Conservation (phyloP, 2,329 filamentous ascomycete species). For the Elsinoe batatas region DNA sequence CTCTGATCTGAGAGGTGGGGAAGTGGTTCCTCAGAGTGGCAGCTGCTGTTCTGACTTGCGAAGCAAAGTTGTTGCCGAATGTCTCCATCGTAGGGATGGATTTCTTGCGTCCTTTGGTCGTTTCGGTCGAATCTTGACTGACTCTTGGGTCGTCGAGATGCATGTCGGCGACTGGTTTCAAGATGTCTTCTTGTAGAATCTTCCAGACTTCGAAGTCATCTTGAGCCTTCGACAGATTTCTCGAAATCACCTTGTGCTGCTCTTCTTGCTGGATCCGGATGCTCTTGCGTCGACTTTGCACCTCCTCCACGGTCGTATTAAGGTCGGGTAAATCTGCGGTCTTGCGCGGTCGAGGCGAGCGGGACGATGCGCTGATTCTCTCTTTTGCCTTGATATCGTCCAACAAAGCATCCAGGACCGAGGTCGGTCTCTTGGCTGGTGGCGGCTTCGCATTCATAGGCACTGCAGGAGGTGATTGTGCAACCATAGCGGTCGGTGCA, state of each 20-base stretch:
- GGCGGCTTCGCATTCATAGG: background rate
- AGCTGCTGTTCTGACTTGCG: conserved; percentile 49
- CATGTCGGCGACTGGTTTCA: conserved; percentile 27
- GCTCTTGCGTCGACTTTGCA: conserved; percentile 14
- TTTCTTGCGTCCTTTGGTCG: background rate
- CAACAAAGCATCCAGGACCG: background rate
- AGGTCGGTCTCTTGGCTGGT: background rate
- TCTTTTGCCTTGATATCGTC: background rate
- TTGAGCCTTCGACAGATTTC: conserved; percentile 43
- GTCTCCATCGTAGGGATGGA: conserved; percentile 20
- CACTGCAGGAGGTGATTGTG: background rate
- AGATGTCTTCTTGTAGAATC: conserved; percentile 56
- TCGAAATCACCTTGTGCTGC: background rate
- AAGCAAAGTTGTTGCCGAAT: conserved; percentile 56
- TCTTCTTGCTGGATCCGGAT: conserved; percentile 11
- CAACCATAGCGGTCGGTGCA: background rate
- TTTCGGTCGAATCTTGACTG: background rate
- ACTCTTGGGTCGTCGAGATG: conserved; percentile 14
- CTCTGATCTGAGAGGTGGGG: conserved; percentile 48
- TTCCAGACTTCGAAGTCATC: conserved; percentile 59
- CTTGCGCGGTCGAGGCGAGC: background rate
- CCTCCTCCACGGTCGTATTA: background rate
- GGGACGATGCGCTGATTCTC: background rate
- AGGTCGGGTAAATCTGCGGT: background rate
- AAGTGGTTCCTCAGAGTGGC: conserved; percentile 50